phyloP scores from a whole-genome alignment of 305 asterid genomes.

The Ilex paraguariensis region DNA sequence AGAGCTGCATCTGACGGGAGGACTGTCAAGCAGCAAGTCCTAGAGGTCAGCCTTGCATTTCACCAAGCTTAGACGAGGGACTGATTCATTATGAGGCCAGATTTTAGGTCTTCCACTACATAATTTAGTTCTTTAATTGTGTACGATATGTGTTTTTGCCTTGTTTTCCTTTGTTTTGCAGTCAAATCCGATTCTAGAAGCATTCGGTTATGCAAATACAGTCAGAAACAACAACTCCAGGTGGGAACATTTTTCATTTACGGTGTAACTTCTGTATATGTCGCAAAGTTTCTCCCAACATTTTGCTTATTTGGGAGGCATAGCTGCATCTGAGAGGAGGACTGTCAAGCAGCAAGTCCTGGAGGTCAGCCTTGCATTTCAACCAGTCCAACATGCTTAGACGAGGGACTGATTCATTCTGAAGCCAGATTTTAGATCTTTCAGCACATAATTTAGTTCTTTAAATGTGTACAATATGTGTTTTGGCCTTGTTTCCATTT shows the following conservation, averaged over 20 bases:
- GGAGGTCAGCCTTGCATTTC: slow-evolving; percentile 38
- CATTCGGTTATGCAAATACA: slow-evolving; percentile 71
- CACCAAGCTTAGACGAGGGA: too few relatives aligned
- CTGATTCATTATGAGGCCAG: background rate
- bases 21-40: slow-evolving; percentile 78
- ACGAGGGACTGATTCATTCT: background rate
- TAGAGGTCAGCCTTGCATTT: slow-evolving; percentile 44
- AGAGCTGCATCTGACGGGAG: slow-evolving; percentile 69
- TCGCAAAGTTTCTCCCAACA: background rate
- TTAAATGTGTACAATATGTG: background rate
- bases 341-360: slow-evolving; percentile 81
- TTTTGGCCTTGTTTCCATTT: slow-evolving; percentile 11
- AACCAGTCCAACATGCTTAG: too few relatives aligned
- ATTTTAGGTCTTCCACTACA: background rate
- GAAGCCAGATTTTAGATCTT: background rate
- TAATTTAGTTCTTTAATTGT: background rate
- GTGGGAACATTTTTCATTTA: slow-evolving; percentile 26
- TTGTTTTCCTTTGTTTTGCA: slow-evolving; percentile 27
- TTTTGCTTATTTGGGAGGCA: slow-evolving; percentile 62
- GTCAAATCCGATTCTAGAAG: slow-evolving; percentile 77
- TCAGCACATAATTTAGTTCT: background rate
- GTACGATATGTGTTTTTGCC: background rate
- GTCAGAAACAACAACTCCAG: slow-evolving; percentile 71
- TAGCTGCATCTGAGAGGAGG: too few relatives aligned
- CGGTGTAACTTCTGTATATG: background rate